A percentile compares a stretch with the other conserved stretches of the same genome.
These are phyloP conservation scores for Aegle marmelos DNA, from an alignment of 345 rosid species.

Conservation along the genomic window DNA sequence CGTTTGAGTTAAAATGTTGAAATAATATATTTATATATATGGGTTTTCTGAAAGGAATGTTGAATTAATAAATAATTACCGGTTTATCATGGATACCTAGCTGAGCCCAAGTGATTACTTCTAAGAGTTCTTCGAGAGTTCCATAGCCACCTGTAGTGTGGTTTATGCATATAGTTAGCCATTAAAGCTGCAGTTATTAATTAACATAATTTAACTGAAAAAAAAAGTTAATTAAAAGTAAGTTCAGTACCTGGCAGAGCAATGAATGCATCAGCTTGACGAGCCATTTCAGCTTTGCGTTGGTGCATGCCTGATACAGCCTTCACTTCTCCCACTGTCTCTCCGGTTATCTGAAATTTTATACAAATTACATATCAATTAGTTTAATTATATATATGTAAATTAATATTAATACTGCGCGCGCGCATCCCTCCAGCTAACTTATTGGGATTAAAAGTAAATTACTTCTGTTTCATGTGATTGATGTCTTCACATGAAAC, in stretches of 20 bases:
- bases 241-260: slow-evolving; percentile 51
- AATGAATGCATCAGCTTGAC: slow-evolving; percentile 76
- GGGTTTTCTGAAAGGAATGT: too few species aligned
- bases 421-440: neutral
- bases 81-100: slow-evolving; percentile 76
- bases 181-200: slow-evolving; percentile 3
- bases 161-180: neutral
- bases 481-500: neutral
- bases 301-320: slow-evolving; percentile 79
- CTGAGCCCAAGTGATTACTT: slow-evolving; percentile 83
- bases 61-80: slow-evolving; percentile 20
- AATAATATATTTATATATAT: too few species aligned
- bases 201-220: too few species aligned
- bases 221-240: too few species aligned
- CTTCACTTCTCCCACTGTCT: slow-evolving; percentile 63
- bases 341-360: slow-evolving; percentile 57
- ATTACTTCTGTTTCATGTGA: neutral
- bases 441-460: neutral
- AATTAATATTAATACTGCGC: too few species aligned
- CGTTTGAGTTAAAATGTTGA: too few species aligned
- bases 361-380: neutral
- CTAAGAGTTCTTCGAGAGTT: slow-evolving; percentile 69
- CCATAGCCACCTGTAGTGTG: slow-evolving; percentile 63
- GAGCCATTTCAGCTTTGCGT: slow-evolving; percentile 81
- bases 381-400: too few species aligned